phyloP scores from a whole-genome alignment of 352 stramenopile species.

The Pilasporangium apinafurcum region DNA sequence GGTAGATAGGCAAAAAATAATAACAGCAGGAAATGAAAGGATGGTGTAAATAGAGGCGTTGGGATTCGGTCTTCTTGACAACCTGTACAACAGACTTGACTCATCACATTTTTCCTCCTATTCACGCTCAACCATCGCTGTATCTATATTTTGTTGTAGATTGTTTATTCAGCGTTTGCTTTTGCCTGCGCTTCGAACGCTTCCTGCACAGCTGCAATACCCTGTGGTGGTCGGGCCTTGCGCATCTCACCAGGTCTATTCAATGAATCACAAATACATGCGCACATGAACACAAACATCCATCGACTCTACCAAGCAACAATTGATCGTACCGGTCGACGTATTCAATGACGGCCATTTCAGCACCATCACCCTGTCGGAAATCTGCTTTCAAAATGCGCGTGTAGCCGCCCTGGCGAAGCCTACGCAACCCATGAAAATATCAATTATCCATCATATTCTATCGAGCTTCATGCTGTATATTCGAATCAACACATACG shows the following conservation, averaged over 20 bases:
- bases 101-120: too few relatives aligned
- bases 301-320: background rate
- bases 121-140: too few relatives aligned
- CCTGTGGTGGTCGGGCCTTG: conserved; percentile 60
- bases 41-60: too few relatives aligned
- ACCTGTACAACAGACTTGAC: too few relatives aligned
- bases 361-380: conserved; percentile 91
- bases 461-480: too few relatives aligned
- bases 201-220: conserved; percentile 40
- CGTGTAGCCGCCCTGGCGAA: conserved; percentile 92
- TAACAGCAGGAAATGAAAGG: too few relatives aligned
- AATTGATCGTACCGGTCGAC: conserved; percentile 80
- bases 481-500: conserved; percentile 28
- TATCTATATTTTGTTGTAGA: background rate
- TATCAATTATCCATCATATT: too few relatives aligned
- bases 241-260: conserved; percentile 77
- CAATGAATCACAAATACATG: conserved; percentile 1
- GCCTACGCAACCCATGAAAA: conserved; percentile 5
- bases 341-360: conserved; percentile 98
- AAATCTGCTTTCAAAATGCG: conserved; percentile 93
- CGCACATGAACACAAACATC: background rate
- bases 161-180: background rate
- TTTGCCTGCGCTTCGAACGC: conserved; percentile 34
- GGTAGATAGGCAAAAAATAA: too few relatives aligned
- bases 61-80: too few relatives aligned